Base-by-base conservation (phyloP, 176 grass and related monocot genomes). In the Aegilops longissima region DNA sequence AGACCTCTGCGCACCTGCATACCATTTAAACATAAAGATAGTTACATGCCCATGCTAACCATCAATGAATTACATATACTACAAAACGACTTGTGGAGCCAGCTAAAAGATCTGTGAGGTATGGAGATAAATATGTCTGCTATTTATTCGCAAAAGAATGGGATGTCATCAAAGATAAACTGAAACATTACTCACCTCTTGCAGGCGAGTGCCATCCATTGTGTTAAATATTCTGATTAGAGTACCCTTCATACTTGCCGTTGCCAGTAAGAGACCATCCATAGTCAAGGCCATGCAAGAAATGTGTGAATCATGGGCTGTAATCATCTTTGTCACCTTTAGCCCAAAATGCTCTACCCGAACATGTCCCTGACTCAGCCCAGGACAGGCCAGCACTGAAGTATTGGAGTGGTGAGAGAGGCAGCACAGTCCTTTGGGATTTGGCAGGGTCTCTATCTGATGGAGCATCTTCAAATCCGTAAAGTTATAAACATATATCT, bases 221-320 rank as follows among this genome's bases (percentile, higher is more conserved):
- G 96, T 98, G 68, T 98, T 98, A 69, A 98, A 98, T 89, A 98
- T 95, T 91, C 96, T 95, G 74, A 98, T 95, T 61, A 98, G 70
- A 80, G 96, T 98, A 4, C 96, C 96, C 88, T 98, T 95, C 65
- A 89, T 84, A 83, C 96, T 98, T 29, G 96, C 89, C 61, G 93
- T 98, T 83, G 91, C 96, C 54, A 98, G 87, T 73, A 98, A 83
- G 72, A 98, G 85, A 24, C 96, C 96, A 89, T 98, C 96, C 88
- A 92, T 83, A 69, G 96, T 98, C 70, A 98, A 83, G 17, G 96
- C 40, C 83, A 98, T 98, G 83, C 89, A 98, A 82, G 96, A 91
- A 59, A 95, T 91, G 79, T 98, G 88, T 12, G 96, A 95, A 92
- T 95, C 96, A 86, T 98, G 96, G 69, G 90, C 96, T 75, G 75